phyloP scores from a whole-genome alignment of 805 yeast genomes.

The Barnettozyma wickerhamii region DNA sequence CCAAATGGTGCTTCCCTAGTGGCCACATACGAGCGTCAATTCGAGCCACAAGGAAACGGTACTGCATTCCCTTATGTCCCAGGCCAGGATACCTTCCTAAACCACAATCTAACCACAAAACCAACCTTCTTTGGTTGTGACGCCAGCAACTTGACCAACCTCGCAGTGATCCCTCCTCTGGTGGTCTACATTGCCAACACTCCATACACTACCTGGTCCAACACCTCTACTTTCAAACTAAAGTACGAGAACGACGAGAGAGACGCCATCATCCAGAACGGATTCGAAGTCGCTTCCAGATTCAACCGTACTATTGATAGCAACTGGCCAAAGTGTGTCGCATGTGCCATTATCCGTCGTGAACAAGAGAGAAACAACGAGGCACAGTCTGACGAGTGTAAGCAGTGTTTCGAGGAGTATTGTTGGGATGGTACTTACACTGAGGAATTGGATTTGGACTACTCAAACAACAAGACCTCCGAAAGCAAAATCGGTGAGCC shows the following conservation, averaged over 20 bases:
- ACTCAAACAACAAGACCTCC: conserved; percentile 8
- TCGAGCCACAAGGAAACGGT: conserved; percentile 42
- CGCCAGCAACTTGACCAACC: conserved; percentile 52
- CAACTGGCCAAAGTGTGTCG: conserved; percentile 71
- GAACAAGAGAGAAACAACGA: conserved; percentile 63
- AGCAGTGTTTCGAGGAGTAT: conserved; percentile 61
- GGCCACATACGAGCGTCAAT: conserved; percentile 56
- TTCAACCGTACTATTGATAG: conserved; percentile 62
- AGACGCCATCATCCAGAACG: conserved; percentile 60
- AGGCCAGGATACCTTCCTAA: conserved; percentile 54
- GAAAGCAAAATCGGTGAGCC: background rate
- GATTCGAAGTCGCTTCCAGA: conserved; percentile 65
- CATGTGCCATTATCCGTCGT: conserved; percentile 80
- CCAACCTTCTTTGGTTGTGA: conserved; percentile 88
- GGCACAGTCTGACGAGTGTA: conserved; percentile 61
- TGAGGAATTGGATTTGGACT: background rate
- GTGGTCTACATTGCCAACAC: conserved; percentile 75
- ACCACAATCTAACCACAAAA: conserved; percentile 54
- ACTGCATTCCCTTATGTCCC: conserved; percentile 82
- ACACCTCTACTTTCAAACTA: conserved; percentile 70
- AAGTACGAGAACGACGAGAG: conserved; percentile 56
- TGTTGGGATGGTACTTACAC: conserved; percentile 64
- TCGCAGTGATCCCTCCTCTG: conserved; percentile 61
- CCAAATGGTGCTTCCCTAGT: conserved; percentile 64
- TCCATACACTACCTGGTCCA: conserved; percentile 60